Conservation (phyloP, 495 filamentous ascomycete species). For the Hypomontagnella submonticulosa region DNA sequence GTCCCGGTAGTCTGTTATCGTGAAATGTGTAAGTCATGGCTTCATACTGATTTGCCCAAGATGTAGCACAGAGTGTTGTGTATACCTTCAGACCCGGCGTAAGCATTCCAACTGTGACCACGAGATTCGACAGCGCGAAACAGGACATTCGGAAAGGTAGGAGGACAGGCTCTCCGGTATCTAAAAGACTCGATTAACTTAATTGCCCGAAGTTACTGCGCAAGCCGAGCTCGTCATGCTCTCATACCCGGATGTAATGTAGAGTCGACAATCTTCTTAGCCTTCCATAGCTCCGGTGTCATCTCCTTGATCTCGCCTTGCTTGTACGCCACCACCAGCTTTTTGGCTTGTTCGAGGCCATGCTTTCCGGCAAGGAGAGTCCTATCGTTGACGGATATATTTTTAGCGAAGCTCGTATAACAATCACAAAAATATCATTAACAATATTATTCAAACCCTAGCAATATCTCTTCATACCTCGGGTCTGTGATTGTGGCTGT, state of each 20-base stretch:
- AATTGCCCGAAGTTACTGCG: conserved; percentile 12
- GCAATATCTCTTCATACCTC: conserved; percentile 71
- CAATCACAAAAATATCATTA: conserved; percentile 1
- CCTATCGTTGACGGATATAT: conserved; percentile 55
- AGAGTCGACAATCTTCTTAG: conserved; percentile 96
- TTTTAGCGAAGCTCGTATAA: conserved; percentile 22
- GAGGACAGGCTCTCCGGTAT: conserved; percentile 91
- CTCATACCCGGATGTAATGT: conserved; percentile 87
- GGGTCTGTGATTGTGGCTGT: conserved; percentile 92
- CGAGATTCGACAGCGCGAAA: conserved; percentile 91
- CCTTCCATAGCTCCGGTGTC: conserved; percentile 91
- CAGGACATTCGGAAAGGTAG: conserved; percentile 97
- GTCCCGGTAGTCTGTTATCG: conserved; percentile 78
- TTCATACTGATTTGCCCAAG: background rate
- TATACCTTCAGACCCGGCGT: conserved; percentile 80
- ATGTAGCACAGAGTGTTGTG: conserved; percentile 14
- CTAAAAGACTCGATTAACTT: conserved; percentile 57
- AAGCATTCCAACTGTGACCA: conserved; percentile 98
- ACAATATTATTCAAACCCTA: conserved; percentile 11
- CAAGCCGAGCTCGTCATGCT: conserved; percentile 5
- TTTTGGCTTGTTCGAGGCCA: conserved; percentile 85
- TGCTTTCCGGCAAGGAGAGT: conserved; percentile 80
- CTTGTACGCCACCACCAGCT: conserved; percentile 82
- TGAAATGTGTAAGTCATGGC: conserved; percentile 20
- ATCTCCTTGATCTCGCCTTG: conserved; percentile 76